These are phyloP conservation scores for Trametes pubescens DNA, from an alignment of 1,284 basidiomycete species.

Conservation along the genomic window DNA sequence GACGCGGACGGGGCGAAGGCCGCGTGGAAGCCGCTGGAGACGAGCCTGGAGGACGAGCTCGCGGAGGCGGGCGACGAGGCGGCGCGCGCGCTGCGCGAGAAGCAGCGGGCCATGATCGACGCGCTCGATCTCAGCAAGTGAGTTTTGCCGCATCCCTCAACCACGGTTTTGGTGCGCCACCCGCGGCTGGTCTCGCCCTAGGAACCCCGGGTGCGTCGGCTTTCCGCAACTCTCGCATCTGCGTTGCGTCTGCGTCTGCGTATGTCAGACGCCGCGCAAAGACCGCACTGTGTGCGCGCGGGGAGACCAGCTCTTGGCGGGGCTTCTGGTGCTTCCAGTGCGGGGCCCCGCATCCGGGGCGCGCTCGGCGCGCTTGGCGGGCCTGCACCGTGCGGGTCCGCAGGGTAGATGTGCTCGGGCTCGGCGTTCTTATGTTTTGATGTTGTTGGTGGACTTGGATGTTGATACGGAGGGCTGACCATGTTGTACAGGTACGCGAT, in stretches of 20 bases:
- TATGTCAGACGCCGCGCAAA: background rate
- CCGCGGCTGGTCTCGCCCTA: background rate
- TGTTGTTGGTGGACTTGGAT: background rate
- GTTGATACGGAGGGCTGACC: background rate
- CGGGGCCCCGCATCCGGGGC: slow-evolving; percentile 21
- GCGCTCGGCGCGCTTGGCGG: slow-evolving; percentile 21
- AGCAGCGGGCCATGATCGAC: slow-evolving; percentile 87
- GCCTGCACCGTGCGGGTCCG: background rate
- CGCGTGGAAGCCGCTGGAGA: slow-evolving; percentile 61
- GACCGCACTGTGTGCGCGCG: background rate
- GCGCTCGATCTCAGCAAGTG: slow-evolving; percentile 87
- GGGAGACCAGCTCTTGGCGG: background rate
- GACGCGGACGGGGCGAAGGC: slow-evolving; percentile 34
- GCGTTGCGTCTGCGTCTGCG: background rate
- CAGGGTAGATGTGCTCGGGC: background rate
- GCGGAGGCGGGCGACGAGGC: slow-evolving; percentile 74
- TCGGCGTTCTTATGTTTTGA: background rate
- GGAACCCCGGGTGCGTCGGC: slow-evolving; percentile 16
- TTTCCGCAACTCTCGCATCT: background rate
- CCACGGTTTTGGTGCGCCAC: background rate
- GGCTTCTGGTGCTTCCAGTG: slow-evolving; percentile 6
- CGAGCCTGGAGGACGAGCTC: slow-evolving; percentile 69
- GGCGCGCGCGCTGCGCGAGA: slow-evolving; percentile 60
- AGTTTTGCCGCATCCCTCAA: slow-evolving; percentile 45
- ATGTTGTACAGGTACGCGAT: slow-evolving; percentile 8